Percentiles rank a stretch among this genome's conserved stretches.
Conservation (phyloP, 805 yeast species). For the Candida schatavii region DNA sequence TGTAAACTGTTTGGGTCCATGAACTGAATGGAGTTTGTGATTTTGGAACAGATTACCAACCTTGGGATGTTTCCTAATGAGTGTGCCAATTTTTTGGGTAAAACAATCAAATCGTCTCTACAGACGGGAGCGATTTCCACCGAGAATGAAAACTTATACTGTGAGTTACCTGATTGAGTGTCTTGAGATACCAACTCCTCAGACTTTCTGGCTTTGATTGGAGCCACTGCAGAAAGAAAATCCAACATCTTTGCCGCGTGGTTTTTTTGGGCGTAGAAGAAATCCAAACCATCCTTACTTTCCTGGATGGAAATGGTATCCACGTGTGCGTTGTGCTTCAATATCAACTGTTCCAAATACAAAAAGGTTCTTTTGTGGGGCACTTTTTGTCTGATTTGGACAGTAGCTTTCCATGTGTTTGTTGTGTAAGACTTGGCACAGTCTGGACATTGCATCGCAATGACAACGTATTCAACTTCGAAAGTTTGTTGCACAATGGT, state of each 20-base stretch:
- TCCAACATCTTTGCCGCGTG: constrained; percentile 95
- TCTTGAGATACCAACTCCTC: constrained; percentile 91
- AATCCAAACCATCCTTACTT: constrained; percentile 90
- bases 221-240: constrained; percentile 80
- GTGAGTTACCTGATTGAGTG: constrained; percentile 84
- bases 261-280: constrained; percentile 81
- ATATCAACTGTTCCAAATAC: constrained; percentile 90
- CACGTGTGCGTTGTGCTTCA: constrained; percentile 88
- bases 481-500: constrained; percentile 92
- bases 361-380: constrained; percentile 95
- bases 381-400: constrained; percentile 96
- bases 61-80: constrained; percentile 80
- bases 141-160: constrained; percentile 87
- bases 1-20: constrained; percentile 82
- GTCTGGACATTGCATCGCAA: constrained; percentile 97
- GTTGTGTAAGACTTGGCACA: constrained; percentile 97
- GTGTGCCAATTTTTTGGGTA: constrained; percentile 84
- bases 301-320: constrained; percentile 94
- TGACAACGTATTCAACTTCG: constrained; percentile 89
- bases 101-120: constrained; percentile 90
- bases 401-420: constrained; percentile 97
- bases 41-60: constrained; percentile 78
- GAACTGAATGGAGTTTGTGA: constrained; percentile 81
- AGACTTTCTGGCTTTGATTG: constrained; percentile 77
- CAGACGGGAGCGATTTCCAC: constrained; percentile 95